Evolutionary conservation across 1,139 yeast genomes (phyloP).

Genomic region (Barnettozyma hawaiiensis): DNA sequence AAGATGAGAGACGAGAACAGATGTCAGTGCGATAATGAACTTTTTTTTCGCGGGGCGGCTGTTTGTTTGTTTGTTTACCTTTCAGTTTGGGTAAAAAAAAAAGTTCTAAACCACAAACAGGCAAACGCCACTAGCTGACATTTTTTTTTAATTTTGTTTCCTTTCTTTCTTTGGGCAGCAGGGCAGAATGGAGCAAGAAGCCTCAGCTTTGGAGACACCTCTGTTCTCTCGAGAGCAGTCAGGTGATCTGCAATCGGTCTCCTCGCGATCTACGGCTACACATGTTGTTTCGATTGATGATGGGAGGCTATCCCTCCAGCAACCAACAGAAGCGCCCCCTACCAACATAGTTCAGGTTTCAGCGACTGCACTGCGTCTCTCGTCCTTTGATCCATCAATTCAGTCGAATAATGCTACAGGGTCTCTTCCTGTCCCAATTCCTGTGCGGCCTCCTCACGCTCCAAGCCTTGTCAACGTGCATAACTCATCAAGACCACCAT

Average conservation of each 20-base stretch:
- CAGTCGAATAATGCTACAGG: conserved; percentile 5
- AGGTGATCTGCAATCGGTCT: not conserved
- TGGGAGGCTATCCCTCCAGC: conserved; percentile 6
- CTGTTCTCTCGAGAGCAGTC: not conserved
- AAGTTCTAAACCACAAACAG: too few relatives aligned
- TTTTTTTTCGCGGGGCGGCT: too few relatives aligned
- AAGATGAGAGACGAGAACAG: too few relatives aligned
- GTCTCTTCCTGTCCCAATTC: not conserved
- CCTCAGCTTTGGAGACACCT: not conserved
- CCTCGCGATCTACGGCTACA: not conserved
- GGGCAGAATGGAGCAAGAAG: not conserved
- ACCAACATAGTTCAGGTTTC: conserved; percentile 15
- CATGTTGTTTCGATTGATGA: conserved; percentile 7
- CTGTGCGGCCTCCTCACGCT: conserved; percentile 9
- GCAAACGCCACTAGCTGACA: too few relatives aligned
- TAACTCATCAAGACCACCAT: conserved; percentile 20
- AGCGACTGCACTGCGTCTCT: conserved; percentile 19
- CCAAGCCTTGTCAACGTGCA: conserved; percentile 19
- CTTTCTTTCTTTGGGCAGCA: too few relatives aligned
- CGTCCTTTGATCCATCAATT: conserved; percentile 19
- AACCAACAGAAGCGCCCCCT: conserved; percentile 1
- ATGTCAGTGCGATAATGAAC: too few relatives aligned
- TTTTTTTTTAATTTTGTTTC: too few relatives aligned
- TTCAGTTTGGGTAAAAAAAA: too few relatives aligned
- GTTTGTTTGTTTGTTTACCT: too few relatives aligned